Evolutionary conservation across 2,329 filamentous ascomycete species (phyloP), one percentile per base, ranked within the genome.

Genomic region (Phaeomoniella chlamydospora): DNA sequence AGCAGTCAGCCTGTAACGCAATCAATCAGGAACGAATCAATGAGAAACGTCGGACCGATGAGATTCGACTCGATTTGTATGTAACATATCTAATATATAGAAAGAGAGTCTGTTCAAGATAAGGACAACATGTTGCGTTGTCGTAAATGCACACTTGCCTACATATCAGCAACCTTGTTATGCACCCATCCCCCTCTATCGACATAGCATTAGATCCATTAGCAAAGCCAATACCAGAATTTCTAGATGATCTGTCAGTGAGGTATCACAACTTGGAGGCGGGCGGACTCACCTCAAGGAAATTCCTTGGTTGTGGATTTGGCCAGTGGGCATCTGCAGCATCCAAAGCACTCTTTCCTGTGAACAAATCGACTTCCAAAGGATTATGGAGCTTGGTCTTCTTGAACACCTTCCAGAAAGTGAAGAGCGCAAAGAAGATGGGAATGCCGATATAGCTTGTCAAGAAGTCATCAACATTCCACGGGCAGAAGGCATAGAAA

Each of bases 381-480:
- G 44, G 33, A 2, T 37, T 22, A 19, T 49, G 37, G 18, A 37
- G 38, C 31, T 37, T 39, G 3, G 49, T 49, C 16, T 36, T 34
- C 37, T 50, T 50, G 18, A 46, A 40, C 11, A 50, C n/a, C 34
- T 48, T 50, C 47, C 47, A 51, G 36, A 47, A 45, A 10, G 5
- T 49, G 43, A 37, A 49, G 5, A 69, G 51, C 6, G 45, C 49
- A 35, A 61, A 50, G 51, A 57, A 63, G 38, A 62, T 55, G 4
- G 50, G 50, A 36, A 56, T 42, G 11, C 59, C 60, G 15, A 65
- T 46, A 42, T 67, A 66, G 4, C 62, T 58, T 2, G 63, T 66
- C 37, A 70, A 51, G 46, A 69, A 70, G 37, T 49, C 49, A 15
- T 56, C 52, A 18, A 59, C 43, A 18, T 45, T 47, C 55, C 59